Base-by-base conservation (phyloP, 176 grass and related monocot genomes). In the Cenchrus fungigraminus region DNA sequence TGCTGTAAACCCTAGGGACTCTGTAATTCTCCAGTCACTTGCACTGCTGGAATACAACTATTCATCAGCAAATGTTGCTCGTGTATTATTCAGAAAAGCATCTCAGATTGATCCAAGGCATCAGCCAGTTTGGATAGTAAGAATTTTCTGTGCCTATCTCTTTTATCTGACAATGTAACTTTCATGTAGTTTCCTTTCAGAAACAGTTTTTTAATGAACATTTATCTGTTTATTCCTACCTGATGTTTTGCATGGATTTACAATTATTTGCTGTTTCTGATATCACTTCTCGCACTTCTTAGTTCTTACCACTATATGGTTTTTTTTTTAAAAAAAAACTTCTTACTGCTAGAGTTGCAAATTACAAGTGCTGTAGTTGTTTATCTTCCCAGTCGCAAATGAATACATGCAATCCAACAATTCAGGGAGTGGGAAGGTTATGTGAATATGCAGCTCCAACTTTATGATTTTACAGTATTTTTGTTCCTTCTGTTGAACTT, bases 41-140 rank as follows among this genome's bases (percentile, higher is more conserved):
- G 93, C 96, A 68, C 85, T 98, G 68, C 87, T 98, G 43, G 96
- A 98, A 90, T 98, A 95, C 65, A 98, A 62, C 49, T 85, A 90
- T 78, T 91, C 83, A 15, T 94, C 96, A 78, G 51, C 96, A 42
- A 90, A 94, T 87, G 40, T 85, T 83, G 96, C 93, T 67, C 89
- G 96, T 79, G 82, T 92, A 22, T 82, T 94, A 73, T 98, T 98
- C 79, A 92, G 91, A 89, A 98, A 88, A 84, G 96, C 93, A 78
- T 98, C 96, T 37, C 88, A 88, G 76, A 82, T 98, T 84, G 96
- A 98, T 87, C 89, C 93, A 83, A 88, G 85, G 49, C 96, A 98
- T 79, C 96, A 98, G 70, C 96, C 96, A 75, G 89, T 95, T 80
- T 98, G 96, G 96, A 92, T 95, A 74, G 96, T 98, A 95, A 89